phyloP scores from a whole-genome alignment of 2,329 filamentous ascomycete genomes.

The Magnaporthiopsis rhizophila region DNA sequence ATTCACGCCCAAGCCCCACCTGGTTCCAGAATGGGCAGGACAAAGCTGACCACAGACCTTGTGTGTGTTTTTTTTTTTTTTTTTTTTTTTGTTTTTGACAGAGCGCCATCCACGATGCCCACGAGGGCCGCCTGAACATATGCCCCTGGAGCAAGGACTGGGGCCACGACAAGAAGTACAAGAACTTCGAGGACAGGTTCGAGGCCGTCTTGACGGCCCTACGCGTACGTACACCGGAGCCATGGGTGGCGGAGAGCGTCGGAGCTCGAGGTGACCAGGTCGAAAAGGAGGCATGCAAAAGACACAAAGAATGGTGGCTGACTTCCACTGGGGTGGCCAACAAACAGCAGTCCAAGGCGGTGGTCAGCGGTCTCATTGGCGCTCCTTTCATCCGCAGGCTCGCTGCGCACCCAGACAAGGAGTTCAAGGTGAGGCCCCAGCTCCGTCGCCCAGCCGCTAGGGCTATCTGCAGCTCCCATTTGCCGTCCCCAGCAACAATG shows the following conservation, averaged over 20 bases:
- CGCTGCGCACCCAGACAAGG: slow-evolving; percentile 13
- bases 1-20: too few species aligned
- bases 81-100: too few species aligned
- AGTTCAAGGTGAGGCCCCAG: slow-evolving; percentile 12
- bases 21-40: neutral
- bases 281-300: neutral
- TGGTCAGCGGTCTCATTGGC: slow-evolving; percentile 15
- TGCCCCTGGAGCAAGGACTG: slow-evolving; percentile 15
- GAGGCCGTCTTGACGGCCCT: slow-evolving; percentile 12
- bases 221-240: neutral
- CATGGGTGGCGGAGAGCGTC: neutral
- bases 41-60: neutral
- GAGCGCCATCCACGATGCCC: slow-evolving; percentile 10
- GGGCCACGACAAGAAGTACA: slow-evolving; percentile 12
- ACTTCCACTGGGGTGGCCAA: neutral
- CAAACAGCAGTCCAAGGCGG: slow-evolving; percentile 12
- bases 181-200: slow-evolving; percentile 12
- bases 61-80: too few species aligned
- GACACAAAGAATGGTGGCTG: neutral
- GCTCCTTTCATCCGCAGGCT: slow-evolving; percentile 14
- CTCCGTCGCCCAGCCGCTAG: too few species aligned
- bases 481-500: too few species aligned
- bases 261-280: neutral
- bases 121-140: slow-evolving; percentile 13
- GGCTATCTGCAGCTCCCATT: too few species aligned